Evolutionary conservation across 2,329 filamentous ascomycete species (phyloP).

Genomic region (Fusarium graminum): DNA sequence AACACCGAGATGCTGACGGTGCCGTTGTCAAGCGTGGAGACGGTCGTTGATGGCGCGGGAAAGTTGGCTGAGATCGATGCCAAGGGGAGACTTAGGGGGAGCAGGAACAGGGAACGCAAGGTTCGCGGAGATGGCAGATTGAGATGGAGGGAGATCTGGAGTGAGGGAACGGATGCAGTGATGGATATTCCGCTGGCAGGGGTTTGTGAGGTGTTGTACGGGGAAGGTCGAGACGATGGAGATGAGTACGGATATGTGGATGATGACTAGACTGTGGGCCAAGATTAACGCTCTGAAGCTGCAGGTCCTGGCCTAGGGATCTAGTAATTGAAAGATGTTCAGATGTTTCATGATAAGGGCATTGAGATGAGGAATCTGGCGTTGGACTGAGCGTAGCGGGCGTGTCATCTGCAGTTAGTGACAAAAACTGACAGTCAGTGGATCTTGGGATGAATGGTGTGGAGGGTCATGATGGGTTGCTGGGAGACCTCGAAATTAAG

Average conservation of each 20-base stretch:
- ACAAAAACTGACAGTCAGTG: background rate
- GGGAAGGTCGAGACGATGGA: slow-evolving; percentile 61
- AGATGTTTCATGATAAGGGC: background rate
- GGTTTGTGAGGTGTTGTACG: slow-evolving; percentile 95
- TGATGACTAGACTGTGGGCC: slow-evolving; percentile 8
- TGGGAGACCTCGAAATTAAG: background rate
- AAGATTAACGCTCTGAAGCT: background rate
- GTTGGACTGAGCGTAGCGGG: background rate
- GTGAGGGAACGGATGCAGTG: slow-evolving; percentile 92
- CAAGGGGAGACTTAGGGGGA: slow-evolving; percentile 67
- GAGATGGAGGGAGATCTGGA: slow-evolving; percentile 89
- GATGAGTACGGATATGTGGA: slow-evolving; percentile 45
- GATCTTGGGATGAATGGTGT: background rate
- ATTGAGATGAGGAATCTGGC: slow-evolving; percentile 2
- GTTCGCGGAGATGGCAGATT: slow-evolving; percentile 55
- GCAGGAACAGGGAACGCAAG: slow-evolving; percentile 54
- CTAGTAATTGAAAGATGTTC: background rate
- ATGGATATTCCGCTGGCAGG: slow-evolving; percentile 97
- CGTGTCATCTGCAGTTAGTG: background rate
- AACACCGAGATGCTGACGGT: slow-evolving; percentile 92
- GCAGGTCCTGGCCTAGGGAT: background rate
- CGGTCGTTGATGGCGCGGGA: slow-evolving; percentile 90
- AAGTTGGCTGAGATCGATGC: slow-evolving; percentile 86
- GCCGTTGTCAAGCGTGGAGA: slow-evolving; percentile 83
- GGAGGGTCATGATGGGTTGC: background rate